phyloP scores from a whole-genome alignment of 352 stramenopile genomes.

The Phytopythium vexans region DNA sequence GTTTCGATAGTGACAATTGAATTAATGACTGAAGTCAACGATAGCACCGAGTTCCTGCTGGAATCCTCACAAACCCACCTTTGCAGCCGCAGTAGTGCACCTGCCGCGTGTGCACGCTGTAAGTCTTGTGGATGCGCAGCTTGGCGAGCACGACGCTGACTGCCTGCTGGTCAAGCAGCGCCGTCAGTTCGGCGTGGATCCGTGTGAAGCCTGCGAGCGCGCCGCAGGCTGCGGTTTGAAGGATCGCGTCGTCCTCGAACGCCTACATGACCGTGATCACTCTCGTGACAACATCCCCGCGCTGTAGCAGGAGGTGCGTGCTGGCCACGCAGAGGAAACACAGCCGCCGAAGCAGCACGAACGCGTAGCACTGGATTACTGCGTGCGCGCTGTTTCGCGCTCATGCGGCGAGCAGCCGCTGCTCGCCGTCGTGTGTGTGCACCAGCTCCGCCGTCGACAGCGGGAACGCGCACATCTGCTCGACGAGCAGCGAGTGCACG shows the following conservation, averaged over 20 bases:
- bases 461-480: conserved; percentile 67
- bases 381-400: conserved; percentile 54
- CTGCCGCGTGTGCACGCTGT: too few relatives aligned
- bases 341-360: conserved; percentile 62
- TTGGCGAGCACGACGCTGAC: too few relatives aligned
- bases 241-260: conserved; percentile 72
- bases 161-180: too few relatives aligned
- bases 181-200: conserved; percentile 40
- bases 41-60: too few relatives aligned
- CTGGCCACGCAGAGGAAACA: too few relatives aligned
- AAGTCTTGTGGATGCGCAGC: too few relatives aligned
- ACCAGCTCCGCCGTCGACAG: conserved; percentile 58
- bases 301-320: conserved; percentile 55
- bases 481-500: conserved; percentile 60
- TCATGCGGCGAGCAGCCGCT: conserved; percentile 48
- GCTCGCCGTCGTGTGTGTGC: conserved; percentile 40
- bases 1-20: too few relatives aligned
- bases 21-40: too few relatives aligned
- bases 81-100: too few relatives aligned
- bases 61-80: too few relatives aligned
- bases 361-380: conserved; percentile 76
- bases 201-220: conserved; percentile 70
- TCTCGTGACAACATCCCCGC: conserved; percentile 42
- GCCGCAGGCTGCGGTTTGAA: conserved; percentile 69
- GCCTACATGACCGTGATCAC: conserved; percentile 52